These are phyloP conservation scores for Hypoxylon fuscum DNA, from an alignment of 495 filamentous ascomycete genomes.

Conservation along the genomic window DNA sequence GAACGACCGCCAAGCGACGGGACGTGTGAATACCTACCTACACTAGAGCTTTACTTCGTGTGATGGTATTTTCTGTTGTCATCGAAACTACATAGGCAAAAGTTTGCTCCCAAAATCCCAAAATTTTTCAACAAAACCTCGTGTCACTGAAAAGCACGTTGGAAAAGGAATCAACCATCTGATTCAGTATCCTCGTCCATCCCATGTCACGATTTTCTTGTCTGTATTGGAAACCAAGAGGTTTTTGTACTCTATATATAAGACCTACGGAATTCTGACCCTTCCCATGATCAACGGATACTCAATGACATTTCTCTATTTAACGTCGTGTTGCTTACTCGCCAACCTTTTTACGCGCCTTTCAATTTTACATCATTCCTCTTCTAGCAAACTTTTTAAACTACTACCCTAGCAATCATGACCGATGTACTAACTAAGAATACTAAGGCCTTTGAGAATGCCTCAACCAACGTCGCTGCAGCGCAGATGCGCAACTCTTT, in stretches of 20 bases:
- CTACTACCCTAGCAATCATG: conserved; percentile 9
- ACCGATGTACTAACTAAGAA: conserved; percentile 12
- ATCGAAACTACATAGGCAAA: no score
- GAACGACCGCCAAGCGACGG: neutral
- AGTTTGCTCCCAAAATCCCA: conserved; percentile 8
- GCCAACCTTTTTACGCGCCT: neutral
- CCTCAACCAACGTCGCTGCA: conserved; percentile 95
- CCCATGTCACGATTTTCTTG: neutral
- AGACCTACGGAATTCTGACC: neutral
- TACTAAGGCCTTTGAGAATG: conserved; percentile 94
- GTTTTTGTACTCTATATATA: neutral
- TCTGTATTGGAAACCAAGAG: neutral
- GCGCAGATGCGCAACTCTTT: conserved; percentile 99
- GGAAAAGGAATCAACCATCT: neutral
- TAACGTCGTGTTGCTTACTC: neutral
- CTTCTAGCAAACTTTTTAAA: neutral
- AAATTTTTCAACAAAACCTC: conserved; percentile 1
- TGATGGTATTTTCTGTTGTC: no score
- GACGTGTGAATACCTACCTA: no score
- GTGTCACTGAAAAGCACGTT: neutral
- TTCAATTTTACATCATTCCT: neutral
- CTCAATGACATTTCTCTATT: neutral
- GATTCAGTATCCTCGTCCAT: conserved; percentile 1
- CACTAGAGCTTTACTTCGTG: no score
- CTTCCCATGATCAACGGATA: neutral